Evolutionary conservation across 75 land plant genomes (phyloP), one percentile per base, ranked within the genome.

Genomic region (Pseudotsuga menziesii): DNA sequence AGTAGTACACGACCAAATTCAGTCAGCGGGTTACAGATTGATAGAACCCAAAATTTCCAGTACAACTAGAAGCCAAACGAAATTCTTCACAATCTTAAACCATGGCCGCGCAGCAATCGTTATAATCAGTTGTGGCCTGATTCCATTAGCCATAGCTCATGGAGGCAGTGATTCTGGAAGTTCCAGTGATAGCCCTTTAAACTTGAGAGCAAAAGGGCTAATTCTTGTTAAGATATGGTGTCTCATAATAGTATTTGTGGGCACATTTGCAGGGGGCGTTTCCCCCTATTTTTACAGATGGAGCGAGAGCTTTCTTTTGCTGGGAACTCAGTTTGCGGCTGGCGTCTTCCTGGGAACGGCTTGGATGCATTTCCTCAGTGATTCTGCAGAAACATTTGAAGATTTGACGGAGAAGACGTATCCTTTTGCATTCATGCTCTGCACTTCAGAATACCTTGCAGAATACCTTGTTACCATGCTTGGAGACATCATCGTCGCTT

Each of bases 381-480:
- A 94, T 72, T 76, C 97, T 2, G 76, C 86, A 60, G 61, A 75
- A 61, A 92, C 91, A 4, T 92, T 94, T 73, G 77, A 25, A 77
- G 79, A 81, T 13, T 74, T 88, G 62, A 89, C 93, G 2, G 60
- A 57, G 15, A 78, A 74, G 41, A 77, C 75, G 9, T 94, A 94
- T 61, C 90, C 95, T 5, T 94, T 94, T 57, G 94, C 95, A 0
- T 93, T 83, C 77, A 94, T 92, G 98, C 83, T 94, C 69, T 85
- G 81, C 52, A 19, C n/a, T n/a, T n/a, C n/a, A 61, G 56, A n/a
- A n/a, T n/a, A n/a, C n/a, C n/a, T n/a, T n/a, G 73, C 77, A 15
- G 86, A 84, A 2, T 82, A 78, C 74, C 76, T 95, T 71, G 77
- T 92, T 7, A 93, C 96, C 80, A 90, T 91, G 93, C 62, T 91